Conservation (phyloP, 129 eudicot species). For the Smallanthus sonchifolius region DNA sequence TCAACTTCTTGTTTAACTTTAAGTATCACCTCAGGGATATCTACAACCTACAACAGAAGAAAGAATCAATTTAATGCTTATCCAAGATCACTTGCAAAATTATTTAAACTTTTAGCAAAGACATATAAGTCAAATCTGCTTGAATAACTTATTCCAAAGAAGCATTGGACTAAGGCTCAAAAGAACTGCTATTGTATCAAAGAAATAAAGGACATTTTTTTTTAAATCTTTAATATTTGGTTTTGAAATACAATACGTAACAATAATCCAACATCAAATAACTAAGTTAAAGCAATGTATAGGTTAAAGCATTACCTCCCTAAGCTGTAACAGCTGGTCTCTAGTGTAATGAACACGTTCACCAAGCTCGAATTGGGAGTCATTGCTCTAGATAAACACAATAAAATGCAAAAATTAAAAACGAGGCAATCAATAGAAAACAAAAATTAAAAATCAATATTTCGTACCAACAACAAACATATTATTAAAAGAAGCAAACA, state of each 20-base stretch:
- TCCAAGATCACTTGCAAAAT: not conserved
- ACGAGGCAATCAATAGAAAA: not conserved
- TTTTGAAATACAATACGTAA: not conserved
- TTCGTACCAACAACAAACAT: not conserved
- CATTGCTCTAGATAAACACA: slow-evolving; percentile 52
- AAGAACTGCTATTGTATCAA: not conserved
- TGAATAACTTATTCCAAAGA: not conserved
- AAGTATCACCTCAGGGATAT: slow-evolving; percentile 62
- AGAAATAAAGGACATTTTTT: not conserved
- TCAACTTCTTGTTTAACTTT: slow-evolving; percentile 70
- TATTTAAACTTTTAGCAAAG: not conserved
- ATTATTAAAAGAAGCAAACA: not conserved
- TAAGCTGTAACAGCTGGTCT: slow-evolving; percentile 84
- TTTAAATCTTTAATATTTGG: not conserved
- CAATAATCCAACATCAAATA: not conserved
- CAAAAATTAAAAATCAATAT: not conserved
- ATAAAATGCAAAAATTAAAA: not conserved
- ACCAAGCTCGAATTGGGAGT: slow-evolving; percentile 70
- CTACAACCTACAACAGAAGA: slow-evolving; percentile 43
- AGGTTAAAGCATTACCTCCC: slow-evolving; percentile 57
- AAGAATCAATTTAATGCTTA: not conserved
- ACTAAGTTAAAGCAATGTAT: not conserved
- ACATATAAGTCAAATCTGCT: not conserved
- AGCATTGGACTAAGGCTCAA: not conserved
- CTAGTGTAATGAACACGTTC: slow-evolving; percentile 73